Conservation (phyloP, 2,329 filamentous ascomycete genomes). For the Aschersonia sp. region DNA sequence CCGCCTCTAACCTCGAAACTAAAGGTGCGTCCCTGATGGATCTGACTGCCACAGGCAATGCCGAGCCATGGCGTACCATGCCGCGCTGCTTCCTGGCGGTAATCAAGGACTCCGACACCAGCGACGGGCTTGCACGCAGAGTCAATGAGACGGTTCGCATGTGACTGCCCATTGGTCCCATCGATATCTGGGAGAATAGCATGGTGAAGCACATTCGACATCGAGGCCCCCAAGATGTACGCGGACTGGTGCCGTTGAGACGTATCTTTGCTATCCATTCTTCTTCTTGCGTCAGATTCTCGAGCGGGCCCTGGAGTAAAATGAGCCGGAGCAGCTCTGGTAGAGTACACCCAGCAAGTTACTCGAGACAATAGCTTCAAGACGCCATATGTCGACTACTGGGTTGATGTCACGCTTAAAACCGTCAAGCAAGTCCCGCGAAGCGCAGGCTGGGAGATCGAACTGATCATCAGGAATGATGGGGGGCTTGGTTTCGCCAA, state of each 20-base stretch:
- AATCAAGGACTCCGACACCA: neutral
- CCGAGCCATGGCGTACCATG: neutral
- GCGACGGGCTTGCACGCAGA: neutral
- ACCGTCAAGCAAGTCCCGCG: neutral
- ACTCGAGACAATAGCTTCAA: neutral
- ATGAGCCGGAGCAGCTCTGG: neutral
- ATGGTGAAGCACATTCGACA: neutral
- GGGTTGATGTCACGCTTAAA: neutral
- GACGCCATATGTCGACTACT: neutral
- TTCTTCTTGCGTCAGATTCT: neutral
- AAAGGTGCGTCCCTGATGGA: neutral
- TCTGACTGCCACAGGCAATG: neutral
- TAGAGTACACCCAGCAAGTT: neutral
- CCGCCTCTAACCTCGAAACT: neutral
- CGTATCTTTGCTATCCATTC: neutral
- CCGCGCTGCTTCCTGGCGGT: neutral
- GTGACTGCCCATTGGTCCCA: neutral
- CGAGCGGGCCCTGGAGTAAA: neutral
- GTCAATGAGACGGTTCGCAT: neutral
- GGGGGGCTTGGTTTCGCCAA: neutral
- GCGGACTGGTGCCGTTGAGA: neutral
- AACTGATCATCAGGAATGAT: neutral
- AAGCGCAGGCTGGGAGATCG: neutral
- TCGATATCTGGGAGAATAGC: neutral
- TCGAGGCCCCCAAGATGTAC: neutral